phyloP scores from a whole-genome alignment of 2,329 filamentous ascomycete genomes.

The Trichophyton verrucosum region DNA sequence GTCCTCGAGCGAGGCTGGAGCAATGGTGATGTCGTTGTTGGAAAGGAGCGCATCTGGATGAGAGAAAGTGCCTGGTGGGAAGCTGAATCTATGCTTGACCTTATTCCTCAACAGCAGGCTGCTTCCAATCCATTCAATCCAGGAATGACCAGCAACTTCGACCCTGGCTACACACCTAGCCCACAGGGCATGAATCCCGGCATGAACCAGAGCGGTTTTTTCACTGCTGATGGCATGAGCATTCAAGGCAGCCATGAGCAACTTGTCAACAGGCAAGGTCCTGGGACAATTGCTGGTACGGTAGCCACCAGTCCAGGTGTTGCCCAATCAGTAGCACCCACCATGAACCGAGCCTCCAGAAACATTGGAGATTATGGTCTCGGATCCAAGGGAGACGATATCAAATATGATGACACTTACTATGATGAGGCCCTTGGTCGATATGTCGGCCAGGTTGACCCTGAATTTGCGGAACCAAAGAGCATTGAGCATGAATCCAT shows the following conservation, averaged over 20 bases:
- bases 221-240: constrained; percentile 49
- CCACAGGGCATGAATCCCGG: constrained; percentile 44
- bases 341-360: constrained; percentile 46
- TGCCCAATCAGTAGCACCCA: constrained; percentile 42
- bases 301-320: constrained; percentile 28
- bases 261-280: constrained; percentile 47
- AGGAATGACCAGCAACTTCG: constrained; percentile 49
- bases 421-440: constrained; percentile 57
- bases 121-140: constrained; percentile 34
- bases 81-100: constrained; percentile 86
- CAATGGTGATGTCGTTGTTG: constrained; percentile 89
- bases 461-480: constrained; percentile 65
- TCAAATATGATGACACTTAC: constrained; percentile 55
- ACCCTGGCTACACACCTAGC: constrained; percentile 57
- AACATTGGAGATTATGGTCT: constrained; percentile 77
- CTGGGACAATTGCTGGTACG: constrained; percentile 35
- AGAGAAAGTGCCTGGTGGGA: constrained; percentile 94
- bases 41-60: constrained; percentile 89
- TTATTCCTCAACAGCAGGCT: constrained; percentile 55
- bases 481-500: constrained; percentile 59
- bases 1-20: constrained; percentile 92
- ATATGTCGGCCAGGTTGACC: constrained; percentile 57
- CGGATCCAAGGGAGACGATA: constrained; percentile 70
- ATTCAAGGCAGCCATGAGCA: constrained; percentile 61
- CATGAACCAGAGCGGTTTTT: constrained; percentile 51